A percentile compares a stretch with the other conserved stretches of the same genome.
Conservation (phyloP, 2,329 filamentous ascomycete genomes). For the Trichophyton benhamiae region DNA sequence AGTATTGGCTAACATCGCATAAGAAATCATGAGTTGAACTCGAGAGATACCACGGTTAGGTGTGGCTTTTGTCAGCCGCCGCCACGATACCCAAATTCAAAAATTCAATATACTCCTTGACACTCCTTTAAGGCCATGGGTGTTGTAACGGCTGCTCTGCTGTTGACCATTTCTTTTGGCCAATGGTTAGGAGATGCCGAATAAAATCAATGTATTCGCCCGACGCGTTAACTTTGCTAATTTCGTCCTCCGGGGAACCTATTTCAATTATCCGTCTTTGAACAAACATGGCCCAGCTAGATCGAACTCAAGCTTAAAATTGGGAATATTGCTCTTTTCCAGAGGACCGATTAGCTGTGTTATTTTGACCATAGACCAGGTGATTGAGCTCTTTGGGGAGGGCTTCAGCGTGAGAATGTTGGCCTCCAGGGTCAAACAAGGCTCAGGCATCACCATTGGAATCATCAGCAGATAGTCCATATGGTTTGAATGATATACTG, state of each 20-base stretch:
- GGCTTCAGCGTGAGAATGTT: not conserved
- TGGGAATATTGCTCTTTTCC: not conserved
- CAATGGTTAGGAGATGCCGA: not conserved
- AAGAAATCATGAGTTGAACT: no score
- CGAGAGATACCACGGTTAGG: no score
- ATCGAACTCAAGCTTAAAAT: not conserved
- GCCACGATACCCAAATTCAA: no score
- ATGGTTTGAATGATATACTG: not conserved
- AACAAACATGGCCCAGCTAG: not conserved
- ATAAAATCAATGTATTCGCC: not conserved
- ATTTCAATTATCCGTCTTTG: slow-evolving; percentile 6
- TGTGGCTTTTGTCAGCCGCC: no score
- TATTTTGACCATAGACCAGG: not conserved
- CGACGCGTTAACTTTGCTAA: not conserved
- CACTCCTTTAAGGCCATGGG: not conserved
- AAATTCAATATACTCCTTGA: no score
- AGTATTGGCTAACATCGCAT: no score
- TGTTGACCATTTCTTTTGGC: not conserved
- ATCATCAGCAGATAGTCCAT: not conserved
- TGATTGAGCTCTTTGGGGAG: not conserved
- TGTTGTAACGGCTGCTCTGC: not conserved
- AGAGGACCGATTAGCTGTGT: not conserved
- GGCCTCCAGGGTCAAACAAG: not conserved
- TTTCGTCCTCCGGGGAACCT: slow-evolving; percentile 8
- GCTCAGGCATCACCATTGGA: not conserved